Evolutionary conservation across 2,329 filamentous ascomycete genomes (phyloP).

Genomic region (Penicillium janthinellum): DNA sequence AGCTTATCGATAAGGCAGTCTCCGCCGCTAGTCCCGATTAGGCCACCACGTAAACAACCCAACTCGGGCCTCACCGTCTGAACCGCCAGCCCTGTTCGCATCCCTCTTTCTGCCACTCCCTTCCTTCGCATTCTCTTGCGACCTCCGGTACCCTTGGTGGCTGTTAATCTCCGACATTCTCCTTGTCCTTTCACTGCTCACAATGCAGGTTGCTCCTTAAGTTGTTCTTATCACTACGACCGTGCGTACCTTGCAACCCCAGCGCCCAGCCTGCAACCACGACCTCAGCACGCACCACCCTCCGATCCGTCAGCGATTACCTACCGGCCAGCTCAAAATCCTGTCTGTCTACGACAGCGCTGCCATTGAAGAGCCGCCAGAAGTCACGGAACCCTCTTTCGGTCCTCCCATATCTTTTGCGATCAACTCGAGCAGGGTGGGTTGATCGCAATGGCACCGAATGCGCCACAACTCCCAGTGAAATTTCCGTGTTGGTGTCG

Average conservation of each 20-base stretch:
- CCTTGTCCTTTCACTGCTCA: constrained; percentile 8
- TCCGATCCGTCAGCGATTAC: neutral
- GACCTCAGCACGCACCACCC: neutral
- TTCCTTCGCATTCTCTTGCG: constrained; percentile 8
- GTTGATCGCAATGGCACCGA: constrained; percentile 46
- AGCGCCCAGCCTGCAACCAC: constrained; percentile 7
- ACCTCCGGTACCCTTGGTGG: constrained; percentile 5
- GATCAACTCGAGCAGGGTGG: constrained; percentile 1
- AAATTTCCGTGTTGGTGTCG: constrained; percentile 90
- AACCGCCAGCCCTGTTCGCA: constrained; percentile 14
- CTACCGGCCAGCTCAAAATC: neutral
- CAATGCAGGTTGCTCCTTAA: constrained; percentile 19
- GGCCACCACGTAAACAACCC: constrained; percentile 43
- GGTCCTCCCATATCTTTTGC: neutral
- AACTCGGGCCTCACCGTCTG: constrained; percentile 40
- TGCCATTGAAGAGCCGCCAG: neutral
- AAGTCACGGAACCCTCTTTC: neutral
- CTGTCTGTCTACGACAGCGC: neutral
- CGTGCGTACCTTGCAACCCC: constrained; percentile 19
- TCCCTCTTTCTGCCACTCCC: constrained; percentile 15
- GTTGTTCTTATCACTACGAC: constrained; percentile 10
- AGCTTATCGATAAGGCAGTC: constrained; percentile 46
- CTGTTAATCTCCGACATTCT: constrained; percentile 3
- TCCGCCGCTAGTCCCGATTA: constrained; percentile 38
- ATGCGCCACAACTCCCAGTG: constrained; percentile 62